Conservation (phyloP, 2,329 filamentous ascomycete genomes). For the Claviceps lovelessii region DNA sequence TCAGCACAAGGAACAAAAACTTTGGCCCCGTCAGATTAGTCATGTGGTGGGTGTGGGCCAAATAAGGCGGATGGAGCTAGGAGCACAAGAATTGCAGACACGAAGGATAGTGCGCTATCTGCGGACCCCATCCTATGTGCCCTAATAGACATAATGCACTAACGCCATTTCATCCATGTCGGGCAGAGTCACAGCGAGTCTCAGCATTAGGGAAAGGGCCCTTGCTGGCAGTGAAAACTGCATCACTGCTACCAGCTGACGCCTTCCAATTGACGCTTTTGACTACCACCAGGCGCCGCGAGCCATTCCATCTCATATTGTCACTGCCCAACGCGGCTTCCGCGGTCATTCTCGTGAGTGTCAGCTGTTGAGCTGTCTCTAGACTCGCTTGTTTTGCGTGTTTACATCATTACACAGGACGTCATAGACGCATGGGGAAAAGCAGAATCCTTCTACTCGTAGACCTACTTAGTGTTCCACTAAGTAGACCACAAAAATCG, state of each 20-base stretch:
- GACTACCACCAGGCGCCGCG: not conserved
- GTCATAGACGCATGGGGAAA: not conserved
- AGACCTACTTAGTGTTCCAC: too few relatives aligned
- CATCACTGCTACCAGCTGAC: not conserved
- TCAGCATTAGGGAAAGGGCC: not conserved
- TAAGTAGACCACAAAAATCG: too few relatives aligned
- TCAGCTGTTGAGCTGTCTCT: not conserved
- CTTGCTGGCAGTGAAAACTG: conserved; percentile 2
- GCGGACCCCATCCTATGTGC: too few relatives aligned
- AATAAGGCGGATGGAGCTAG: not conserved
- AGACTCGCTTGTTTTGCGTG: not conserved
- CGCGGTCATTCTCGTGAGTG: not conserved
- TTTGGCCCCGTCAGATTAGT: not conserved
- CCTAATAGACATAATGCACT: not conserved
- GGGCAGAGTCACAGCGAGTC: not conserved
- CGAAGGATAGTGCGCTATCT: not conserved
- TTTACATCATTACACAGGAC: not conserved
- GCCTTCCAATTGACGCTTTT: not conserved
- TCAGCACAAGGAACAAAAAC: not conserved
- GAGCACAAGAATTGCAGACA: not conserved
- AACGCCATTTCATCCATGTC: not conserved
- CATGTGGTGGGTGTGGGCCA: not conserved
- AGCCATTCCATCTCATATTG: not conserved
- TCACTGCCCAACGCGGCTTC: not conserved
- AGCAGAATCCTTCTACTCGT: not conserved